Conservation (phyloP, 2,329 filamentous ascomycete genomes). For the Magnaporthiopsis poae region DNA sequence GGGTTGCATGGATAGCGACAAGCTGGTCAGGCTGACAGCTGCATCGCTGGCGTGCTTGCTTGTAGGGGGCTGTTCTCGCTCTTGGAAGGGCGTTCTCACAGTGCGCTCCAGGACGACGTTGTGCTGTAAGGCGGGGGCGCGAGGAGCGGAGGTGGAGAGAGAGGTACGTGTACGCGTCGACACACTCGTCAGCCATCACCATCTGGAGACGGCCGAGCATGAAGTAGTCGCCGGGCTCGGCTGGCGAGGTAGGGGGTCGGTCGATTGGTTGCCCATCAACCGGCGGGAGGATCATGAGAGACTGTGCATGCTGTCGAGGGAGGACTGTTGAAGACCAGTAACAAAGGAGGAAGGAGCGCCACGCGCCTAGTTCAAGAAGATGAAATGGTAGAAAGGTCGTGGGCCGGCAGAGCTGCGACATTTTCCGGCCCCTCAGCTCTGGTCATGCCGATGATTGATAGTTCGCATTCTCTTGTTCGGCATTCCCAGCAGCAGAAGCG, state of each 20-base stretch:
- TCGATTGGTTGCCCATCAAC: slow-evolving; percentile 19
- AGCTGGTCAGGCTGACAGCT: slow-evolving; percentile 13
- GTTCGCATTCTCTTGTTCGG: too few species aligned
- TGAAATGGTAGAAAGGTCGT: too few species aligned
- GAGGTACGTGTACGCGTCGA: slow-evolving; percentile 23
- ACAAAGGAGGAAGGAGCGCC: too few species aligned
- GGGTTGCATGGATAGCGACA: slow-evolving; percentile 10
- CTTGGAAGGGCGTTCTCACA: slow-evolving; percentile 13
- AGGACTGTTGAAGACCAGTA: neutral
- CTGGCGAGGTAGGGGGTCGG: slow-evolving; percentile 11
- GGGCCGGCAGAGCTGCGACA: too few species aligned
- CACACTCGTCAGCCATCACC: slow-evolving; percentile 26
- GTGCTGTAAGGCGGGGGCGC: too few species aligned
- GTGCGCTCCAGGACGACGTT: slow-evolving; percentile 8
- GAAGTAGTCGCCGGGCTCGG: slow-evolving; percentile 25
- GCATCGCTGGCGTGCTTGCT: slow-evolving; percentile 11
- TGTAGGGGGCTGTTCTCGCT: slow-evolving; percentile 10
- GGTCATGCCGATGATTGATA: too few species aligned
- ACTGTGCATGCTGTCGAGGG: slow-evolving; percentile 24
- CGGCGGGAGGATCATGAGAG: slow-evolving; percentile 22
- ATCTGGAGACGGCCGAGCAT: slow-evolving; percentile 34
- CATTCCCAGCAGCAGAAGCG: too few species aligned
- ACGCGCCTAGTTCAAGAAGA: too few species aligned
- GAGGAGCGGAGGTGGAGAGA: slow-evolving; percentile 8
- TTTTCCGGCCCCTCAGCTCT: too few species aligned